Conservation (phyloP, 2,329 filamentous ascomycete species). For the Colletotrichum somersetense region DNA sequence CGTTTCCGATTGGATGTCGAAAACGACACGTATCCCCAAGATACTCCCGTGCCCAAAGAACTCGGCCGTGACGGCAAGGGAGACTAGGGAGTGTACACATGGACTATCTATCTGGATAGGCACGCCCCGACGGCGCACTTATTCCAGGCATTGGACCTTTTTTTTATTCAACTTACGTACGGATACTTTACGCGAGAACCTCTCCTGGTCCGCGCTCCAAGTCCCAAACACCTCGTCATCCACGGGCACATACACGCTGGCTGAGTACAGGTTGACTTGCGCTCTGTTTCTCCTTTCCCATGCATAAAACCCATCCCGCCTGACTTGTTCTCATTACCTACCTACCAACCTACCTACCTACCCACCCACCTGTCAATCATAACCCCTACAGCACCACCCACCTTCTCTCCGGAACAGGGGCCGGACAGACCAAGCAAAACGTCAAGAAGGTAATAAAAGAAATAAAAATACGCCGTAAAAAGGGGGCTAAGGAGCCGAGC, state of each 20-base stretch:
- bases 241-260: not conserved
- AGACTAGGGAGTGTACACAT: not conserved
- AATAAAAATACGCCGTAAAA: not conserved
- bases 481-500: conserved; percentile 4
- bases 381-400: not conserved
- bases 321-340: not conserved
- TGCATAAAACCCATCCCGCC: not conserved
- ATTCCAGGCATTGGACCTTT: not conserved
- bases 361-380: not conserved
- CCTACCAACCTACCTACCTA: not conserved
- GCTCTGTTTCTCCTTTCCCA: conserved; percentile 1
- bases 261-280: not conserved
- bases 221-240: not conserved
- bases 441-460: conserved; percentile 8
- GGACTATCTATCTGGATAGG: not conserved
- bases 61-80: not conserved
- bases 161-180: not conserved
- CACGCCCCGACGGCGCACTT: not conserved
- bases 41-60: conserved; percentile 3
- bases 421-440: conserved; percentile 23
- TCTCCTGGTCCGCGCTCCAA: not conserved
- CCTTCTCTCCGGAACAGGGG: conserved; percentile 6
- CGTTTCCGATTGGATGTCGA: conserved; percentile 36
- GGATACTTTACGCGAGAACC: conserved; percentile 14
- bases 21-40: conserved; percentile 35